Conservation (phyloP, 768 basidiomycete genomes). For the Cystofilobasidium macerans region DNA sequence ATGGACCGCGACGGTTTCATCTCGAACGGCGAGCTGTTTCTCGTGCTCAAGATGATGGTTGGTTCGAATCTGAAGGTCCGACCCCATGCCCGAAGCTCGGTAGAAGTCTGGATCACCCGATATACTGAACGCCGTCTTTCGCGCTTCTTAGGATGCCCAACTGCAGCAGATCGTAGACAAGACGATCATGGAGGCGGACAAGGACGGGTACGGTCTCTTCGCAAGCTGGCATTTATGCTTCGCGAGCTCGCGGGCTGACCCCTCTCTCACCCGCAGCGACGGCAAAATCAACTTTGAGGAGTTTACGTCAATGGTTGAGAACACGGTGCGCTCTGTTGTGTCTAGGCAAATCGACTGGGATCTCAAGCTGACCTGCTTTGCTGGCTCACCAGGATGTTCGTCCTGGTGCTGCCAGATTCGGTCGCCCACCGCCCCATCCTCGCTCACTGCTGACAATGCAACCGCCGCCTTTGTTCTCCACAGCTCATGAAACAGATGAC, state of each 20-base stretch:
- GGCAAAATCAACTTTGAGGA: slow-evolving; percentile 96
- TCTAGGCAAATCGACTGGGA: no score
- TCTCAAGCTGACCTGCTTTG: not conserved
- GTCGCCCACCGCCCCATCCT: slow-evolving; percentile 33
- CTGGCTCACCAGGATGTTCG: not conserved
- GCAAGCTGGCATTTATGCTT: not conserved
- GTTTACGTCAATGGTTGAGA: slow-evolving; percentile 91
- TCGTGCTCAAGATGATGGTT: slow-evolving; percentile 99
- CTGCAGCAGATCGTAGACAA: slow-evolving; percentile 99
- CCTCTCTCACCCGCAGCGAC: slow-evolving; percentile 43
- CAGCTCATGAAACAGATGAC: slow-evolving; percentile 61
- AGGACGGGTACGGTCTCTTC: slow-evolving; percentile 53
- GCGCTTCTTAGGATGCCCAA: slow-evolving; percentile 69
- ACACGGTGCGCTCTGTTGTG: slow-evolving; percentile 53
- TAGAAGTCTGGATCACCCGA: not conserved
- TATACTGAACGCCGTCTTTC: not conserved
- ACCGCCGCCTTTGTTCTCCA: not conserved
- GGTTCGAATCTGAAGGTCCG: slow-evolving; percentile 91
- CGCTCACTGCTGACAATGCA: not conserved
- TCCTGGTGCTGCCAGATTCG: slow-evolving; percentile 1
- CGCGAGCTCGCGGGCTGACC: not conserved
- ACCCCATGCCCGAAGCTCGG: not conserved
- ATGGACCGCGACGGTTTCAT: slow-evolving; percentile 96
- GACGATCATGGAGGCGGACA: slow-evolving; percentile 99
- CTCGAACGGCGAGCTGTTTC: slow-evolving; percentile 94